Evolutionary conservation across 1,139 yeast genomes (phyloP).

Genomic region (Ogataea hybrid): DNA sequence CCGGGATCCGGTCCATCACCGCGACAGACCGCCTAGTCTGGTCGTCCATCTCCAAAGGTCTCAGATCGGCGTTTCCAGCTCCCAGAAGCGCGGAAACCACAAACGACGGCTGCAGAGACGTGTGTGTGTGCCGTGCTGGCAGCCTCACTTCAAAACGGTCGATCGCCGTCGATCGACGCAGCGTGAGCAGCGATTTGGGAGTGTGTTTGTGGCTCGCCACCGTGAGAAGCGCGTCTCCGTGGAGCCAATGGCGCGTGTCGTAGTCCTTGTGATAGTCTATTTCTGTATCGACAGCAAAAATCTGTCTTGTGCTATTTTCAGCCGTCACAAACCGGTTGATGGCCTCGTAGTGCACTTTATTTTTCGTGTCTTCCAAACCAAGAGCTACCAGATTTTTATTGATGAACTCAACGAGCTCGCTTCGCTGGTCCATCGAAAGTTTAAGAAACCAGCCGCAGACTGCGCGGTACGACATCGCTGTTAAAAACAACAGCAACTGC

Average conservation of each 20-base stretch:
- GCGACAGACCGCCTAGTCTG: slow-evolving; percentile 56
- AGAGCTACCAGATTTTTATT: slow-evolving; percentile 54
- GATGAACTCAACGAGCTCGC: slow-evolving; percentile 59
- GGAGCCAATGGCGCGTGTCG: slow-evolving; percentile 48
- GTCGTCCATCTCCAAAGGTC: slow-evolving; percentile 47
- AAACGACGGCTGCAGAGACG: slow-evolving; percentile 34
- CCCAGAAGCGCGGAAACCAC: slow-evolving; percentile 40
- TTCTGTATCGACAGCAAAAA: slow-evolving; percentile 19
- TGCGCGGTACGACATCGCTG: slow-evolving; percentile 64
- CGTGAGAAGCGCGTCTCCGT: slow-evolving; percentile 57
- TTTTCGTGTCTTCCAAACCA: slow-evolving; percentile 47
- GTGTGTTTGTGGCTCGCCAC: slow-evolving; percentile 51
- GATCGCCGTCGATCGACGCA: slow-evolving; percentile 70
- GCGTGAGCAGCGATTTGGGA: slow-evolving; percentile 53
- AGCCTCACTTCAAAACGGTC: slow-evolving; percentile 46
- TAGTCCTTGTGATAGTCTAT: slow-evolving; percentile 6
- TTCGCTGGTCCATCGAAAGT: slow-evolving; percentile 57
- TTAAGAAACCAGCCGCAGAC: slow-evolving; percentile 74
- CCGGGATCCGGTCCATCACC: slow-evolving; percentile 73
- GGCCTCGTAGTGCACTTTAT: slow-evolving; percentile 66
- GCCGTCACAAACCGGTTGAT: slow-evolving; percentile 66
- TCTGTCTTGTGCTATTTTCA: slow-evolving; percentile 55
- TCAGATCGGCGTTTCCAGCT: slow-evolving; percentile 32
- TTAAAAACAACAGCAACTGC: slow-evolving; percentile 56
- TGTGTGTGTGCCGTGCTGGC: neutral